These are phyloP conservation scores for Candida broadrunensis DNA, from an alignment of 805 yeast species.

Conservation along the genomic window DNA sequence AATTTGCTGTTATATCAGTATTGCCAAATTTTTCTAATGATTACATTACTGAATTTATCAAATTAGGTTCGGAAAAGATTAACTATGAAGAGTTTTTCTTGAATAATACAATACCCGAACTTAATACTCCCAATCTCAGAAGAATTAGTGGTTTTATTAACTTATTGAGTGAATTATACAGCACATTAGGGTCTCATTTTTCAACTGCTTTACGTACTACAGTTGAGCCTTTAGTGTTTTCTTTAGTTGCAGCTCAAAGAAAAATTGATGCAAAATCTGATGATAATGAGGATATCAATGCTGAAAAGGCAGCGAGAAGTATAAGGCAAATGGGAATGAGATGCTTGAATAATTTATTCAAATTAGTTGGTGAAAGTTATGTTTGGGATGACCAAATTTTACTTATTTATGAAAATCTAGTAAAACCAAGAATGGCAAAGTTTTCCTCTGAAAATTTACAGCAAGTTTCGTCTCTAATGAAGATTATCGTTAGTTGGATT, in stretches of 20 bases:
- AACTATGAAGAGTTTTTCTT: constrained; percentile 26
- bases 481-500: constrained; percentile 58
- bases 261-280: constrained; percentile 7
- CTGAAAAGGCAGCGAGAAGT: constrained; percentile 47
- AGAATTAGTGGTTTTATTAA: constrained; percentile 64
- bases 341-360: constrained; percentile 57
- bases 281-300: constrained; percentile 13
- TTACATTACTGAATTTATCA: constrained; percentile 57
- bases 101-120: constrained; percentile 6
- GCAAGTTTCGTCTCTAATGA: constrained; percentile 76
- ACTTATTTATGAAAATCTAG: constrained; percentile 49
- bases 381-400: constrained; percentile 56
- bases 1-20: constrained; percentile 64
- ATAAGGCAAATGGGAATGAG: constrained; percentile 69
- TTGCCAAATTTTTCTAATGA: constrained; percentile 54
- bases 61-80: constrained; percentile 58
- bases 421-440: constrained; percentile 60
- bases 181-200: constrained; percentile 57
- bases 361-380: constrained; percentile 45
- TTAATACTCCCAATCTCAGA: constrained; percentile 29
- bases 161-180: constrained; percentile 53
- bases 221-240: constrained; percentile 55
- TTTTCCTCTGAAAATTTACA: constrained; percentile 80
- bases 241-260: constrained; percentile 52
- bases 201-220: constrained; percentile 46